These are phyloP conservation scores for Colletotrichum aenigma DNA, from an alignment of 2,329 filamentous ascomycete species.

Conservation along the genomic window DNA sequence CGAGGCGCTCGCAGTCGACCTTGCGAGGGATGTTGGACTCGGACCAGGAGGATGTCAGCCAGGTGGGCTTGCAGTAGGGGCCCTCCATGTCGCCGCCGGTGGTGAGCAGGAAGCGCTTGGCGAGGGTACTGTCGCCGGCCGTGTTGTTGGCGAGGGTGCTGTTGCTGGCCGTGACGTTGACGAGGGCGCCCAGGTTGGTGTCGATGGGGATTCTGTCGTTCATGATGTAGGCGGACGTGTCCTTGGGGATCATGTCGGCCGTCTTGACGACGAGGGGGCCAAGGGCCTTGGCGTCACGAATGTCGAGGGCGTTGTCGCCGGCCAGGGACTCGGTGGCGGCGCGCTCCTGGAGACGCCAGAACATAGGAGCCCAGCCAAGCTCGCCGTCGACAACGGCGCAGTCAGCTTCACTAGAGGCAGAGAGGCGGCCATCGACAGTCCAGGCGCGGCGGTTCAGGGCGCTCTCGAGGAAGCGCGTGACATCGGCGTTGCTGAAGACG, in stretches of 20 bases:
- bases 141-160: neutral
- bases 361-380: neutral
- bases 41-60: conserved; percentile 2
- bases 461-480: neutral
- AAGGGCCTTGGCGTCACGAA: neutral
- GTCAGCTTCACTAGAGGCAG: neutral
- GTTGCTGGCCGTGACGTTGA: neutral
- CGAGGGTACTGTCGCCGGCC: neutral
- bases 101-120: neutral
- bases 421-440: neutral
- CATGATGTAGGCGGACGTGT: conserved; percentile 6
- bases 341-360: conserved; percentile 1
- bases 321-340: neutral
- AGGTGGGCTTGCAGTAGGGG: neutral
- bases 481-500: conserved; percentile 4
- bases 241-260: neutral
- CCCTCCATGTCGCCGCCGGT: neutral
- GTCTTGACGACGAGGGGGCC: neutral
- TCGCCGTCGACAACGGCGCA: neutral
- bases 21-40: neutral
- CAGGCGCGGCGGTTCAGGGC: neutral
- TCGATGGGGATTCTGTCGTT: neutral
- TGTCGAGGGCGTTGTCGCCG: neutral
- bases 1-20: neutral
- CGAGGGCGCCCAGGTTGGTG: neutral